phyloP scores from a whole-genome alignment of 208 protist species.

The Wallacemonas sp. region DNA sequence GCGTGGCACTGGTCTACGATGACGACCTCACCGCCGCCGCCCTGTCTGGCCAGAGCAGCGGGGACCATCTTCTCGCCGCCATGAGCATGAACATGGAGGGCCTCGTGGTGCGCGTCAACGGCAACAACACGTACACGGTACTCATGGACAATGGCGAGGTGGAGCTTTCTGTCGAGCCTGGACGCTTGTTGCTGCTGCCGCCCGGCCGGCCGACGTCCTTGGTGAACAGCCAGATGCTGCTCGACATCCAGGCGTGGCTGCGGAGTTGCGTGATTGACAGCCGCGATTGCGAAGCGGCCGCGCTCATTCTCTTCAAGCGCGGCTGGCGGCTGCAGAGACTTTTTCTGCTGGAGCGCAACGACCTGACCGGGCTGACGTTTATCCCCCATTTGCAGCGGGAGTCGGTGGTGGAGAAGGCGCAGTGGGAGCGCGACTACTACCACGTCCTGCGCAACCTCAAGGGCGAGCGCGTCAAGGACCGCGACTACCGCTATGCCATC shows the following conservation, averaged over 20 bases:
- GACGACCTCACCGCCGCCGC: conserved; percentile 8
- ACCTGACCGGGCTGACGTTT: conserved; percentile 55
- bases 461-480: conserved; percentile 60
- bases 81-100: conserved; percentile 54
- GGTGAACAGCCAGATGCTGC: conserved; percentile 58
- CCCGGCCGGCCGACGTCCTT: conserved; percentile 33
- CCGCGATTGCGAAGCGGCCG: conserved; percentile 62
- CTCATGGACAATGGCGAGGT: conserved; percentile 78
- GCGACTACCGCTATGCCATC: conserved; percentile 52
- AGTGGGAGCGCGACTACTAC: conserved; percentile 68
- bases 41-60: conserved; percentile 3
- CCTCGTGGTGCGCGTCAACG: conserved; percentile 73
- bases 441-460: conserved; percentile 40
- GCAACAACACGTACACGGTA: conserved; percentile 75
- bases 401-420: conserved; percentile 54
- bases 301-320: conserved; percentile 75
- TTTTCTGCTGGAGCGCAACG: conserved; percentile 73
- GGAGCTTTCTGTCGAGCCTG: conserved; percentile 68
- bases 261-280: conserved; percentile 61
- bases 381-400: conserved; percentile 36
- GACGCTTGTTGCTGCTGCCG: conserved; percentile 55
- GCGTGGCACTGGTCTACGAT: conserved; percentile 33
- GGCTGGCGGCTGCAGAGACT: conserved; percentile 80
- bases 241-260: conserved; percentile 73
- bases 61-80: conserved; percentile 4